Evolutionary conservation across 768 basidiomycete species (phyloP).

Genomic region (Chalciporus sphaerocephalus): DNA sequence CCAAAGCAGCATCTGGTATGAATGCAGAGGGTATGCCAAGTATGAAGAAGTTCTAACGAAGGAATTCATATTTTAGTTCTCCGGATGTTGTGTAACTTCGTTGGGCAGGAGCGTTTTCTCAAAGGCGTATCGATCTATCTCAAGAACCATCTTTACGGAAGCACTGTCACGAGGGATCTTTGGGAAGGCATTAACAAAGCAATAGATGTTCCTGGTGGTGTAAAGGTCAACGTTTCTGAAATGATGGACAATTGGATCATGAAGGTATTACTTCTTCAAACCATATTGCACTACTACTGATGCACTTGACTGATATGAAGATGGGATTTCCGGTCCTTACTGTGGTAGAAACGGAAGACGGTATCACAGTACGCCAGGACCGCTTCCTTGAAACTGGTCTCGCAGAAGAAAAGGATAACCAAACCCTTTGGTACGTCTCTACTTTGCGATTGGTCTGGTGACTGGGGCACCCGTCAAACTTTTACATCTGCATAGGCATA

Average conservation of each 20-base stretch:
- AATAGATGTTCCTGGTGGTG: slow-evolving; percentile 40
- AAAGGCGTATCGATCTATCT: slow-evolving; percentile 89
- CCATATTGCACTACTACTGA: too few species aligned
- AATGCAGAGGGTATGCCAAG: not conserved
- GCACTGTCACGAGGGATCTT: slow-evolving; percentile 79
- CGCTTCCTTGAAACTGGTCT: slow-evolving; percentile 86
- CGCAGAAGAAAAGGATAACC: slow-evolving; percentile 74
- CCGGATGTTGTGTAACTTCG: slow-evolving; percentile 85
- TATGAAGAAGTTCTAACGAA: not conserved
- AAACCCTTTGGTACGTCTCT: slow-evolving; percentile 70
- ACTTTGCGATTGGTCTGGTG: too few species aligned
- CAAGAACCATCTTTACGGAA: slow-evolving; percentile 80
- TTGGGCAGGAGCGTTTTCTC: slow-evolving; percentile 85
- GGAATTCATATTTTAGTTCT: slow-evolving; percentile 50
- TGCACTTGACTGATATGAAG: slow-evolving; percentile 22
- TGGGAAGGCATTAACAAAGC: slow-evolving; percentile 82
- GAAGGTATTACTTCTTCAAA: slow-evolving; percentile 43
- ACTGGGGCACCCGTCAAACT: not conserved
- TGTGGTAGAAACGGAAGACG: slow-evolving; percentile 69
- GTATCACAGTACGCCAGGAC: slow-evolving; percentile 81
- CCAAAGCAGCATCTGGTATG: slow-evolving; percentile 74
- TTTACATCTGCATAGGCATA: slow-evolving; percentile 47
- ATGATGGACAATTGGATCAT: slow-evolving; percentile 93
- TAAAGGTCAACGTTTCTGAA: slow-evolving; percentile 57
- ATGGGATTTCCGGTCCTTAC: slow-evolving; percentile 88